Percentiles rank a stretch among this genome's conserved stretches.
Evolutionary conservation across 352 stramenopile species (phyloP).

Genomic region (Phytophthora brassicae): DNA sequence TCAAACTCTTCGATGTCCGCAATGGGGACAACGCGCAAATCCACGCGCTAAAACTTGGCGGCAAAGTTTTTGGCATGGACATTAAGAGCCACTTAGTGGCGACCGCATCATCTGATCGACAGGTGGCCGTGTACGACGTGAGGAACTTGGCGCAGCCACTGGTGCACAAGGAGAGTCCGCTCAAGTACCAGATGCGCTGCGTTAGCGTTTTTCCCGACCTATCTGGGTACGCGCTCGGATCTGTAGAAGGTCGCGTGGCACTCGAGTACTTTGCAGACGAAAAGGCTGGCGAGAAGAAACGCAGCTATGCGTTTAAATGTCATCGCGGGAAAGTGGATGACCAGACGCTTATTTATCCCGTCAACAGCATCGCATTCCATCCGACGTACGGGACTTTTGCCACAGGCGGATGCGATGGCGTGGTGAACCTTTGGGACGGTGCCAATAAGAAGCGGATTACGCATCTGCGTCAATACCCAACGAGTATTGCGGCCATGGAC

Average conservation of each 20-base stretch:
- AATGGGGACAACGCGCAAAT: conserved; percentile 54
- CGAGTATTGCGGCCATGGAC: conserved; percentile 91
- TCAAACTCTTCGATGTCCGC: conserved; percentile 71
- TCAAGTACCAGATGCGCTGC: conserved; percentile 94
- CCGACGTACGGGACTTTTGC: conserved; percentile 93
- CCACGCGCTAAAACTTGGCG: conserved; percentile 41
- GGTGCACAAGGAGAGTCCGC: conserved; percentile 68
- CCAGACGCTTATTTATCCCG: conserved; percentile 91
- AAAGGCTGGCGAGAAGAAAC: conserved; percentile 35
- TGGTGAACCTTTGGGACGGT: conserved; percentile 94
- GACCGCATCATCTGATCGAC: conserved; percentile 50
- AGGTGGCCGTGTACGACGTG: conserved; percentile 83
- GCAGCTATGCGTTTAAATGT: conserved; percentile 98
- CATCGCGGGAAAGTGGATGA: conserved; percentile 90
- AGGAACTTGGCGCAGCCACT: conserved; percentile 68
- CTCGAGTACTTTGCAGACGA: conserved; percentile 94
- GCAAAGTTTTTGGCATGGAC: conserved; percentile 77
- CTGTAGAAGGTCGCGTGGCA: conserved; percentile 95
- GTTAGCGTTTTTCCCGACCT: conserved; percentile 72
- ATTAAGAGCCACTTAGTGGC: conserved; percentile 60
- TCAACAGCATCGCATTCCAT: conserved; percentile 97
- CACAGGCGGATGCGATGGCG: conserved; percentile 94
- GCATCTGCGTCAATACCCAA: conserved; percentile 82
- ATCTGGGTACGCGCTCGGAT: conserved; percentile 89
- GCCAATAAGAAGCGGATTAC: conserved; percentile 95